Evolutionary conservation across 2,329 filamentous ascomycete genomes (phyloP).

Genomic region (Metarhizium brunneum): DNA sequence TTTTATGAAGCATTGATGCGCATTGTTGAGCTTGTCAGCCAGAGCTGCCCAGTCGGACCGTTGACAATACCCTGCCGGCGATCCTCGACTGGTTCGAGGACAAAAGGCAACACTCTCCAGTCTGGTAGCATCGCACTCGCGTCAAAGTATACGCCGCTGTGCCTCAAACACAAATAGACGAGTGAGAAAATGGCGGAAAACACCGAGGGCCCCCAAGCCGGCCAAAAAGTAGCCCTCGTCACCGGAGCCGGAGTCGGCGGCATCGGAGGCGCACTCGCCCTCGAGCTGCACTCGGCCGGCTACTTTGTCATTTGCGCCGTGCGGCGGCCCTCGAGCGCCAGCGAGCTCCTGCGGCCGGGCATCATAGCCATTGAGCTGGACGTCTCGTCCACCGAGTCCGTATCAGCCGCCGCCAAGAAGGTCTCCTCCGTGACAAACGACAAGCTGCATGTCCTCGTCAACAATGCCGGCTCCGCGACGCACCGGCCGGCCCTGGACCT

Average conservation of each 20-base stretch:
- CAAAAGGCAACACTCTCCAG: no score
- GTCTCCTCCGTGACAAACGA: constrained; percentile 9
- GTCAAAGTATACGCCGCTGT: no score
- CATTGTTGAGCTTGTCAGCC: no score
- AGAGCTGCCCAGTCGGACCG: no score
- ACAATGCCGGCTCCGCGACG: constrained; percentile 14
- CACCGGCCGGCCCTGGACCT: constrained; percentile 19
- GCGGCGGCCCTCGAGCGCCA: constrained; percentile 11
- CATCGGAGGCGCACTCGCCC: constrained; percentile 17
- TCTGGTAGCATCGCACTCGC: no score
- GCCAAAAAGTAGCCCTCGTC: constrained; percentile 4
- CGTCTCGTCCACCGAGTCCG: constrained; percentile 18
- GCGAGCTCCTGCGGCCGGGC: constrained; percentile 16
- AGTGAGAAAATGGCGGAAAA: constrained; percentile 34
- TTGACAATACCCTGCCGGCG: no score
- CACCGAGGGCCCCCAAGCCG: neutral
- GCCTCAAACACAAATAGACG: accelerated
- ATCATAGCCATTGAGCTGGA: constrained; percentile 21
- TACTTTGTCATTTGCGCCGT: constrained; percentile 25
- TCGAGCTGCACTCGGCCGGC: constrained; percentile 13
- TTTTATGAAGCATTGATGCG: no score
- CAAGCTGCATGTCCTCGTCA: constrained; percentile 13
- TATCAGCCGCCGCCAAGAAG: constrained; percentile 12
- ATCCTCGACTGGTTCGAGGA: no score
- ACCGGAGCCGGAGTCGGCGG: constrained; percentile 12